Evolutionary conservation across 257 asterid species (phyloP).

Genomic region (Ophiorrhiza pumila): DNA sequence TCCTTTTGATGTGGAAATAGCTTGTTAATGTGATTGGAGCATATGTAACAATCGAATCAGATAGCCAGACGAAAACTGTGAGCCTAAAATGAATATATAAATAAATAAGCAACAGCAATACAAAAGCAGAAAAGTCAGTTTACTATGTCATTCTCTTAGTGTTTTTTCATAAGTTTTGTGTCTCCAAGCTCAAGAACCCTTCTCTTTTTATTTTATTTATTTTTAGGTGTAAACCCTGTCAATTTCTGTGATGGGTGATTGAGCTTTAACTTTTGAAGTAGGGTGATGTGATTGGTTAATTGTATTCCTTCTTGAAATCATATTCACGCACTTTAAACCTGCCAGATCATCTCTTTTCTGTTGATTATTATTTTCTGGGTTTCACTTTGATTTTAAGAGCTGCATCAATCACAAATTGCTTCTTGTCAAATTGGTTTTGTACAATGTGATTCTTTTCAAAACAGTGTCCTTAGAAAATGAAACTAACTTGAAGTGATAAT

Average conservation of each 20-base stretch:
- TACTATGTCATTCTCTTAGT: not conserved
- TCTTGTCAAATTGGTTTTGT: not conserved
- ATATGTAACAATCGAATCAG: not conserved
- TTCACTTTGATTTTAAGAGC: not conserved
- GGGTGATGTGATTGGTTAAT: not conserved
- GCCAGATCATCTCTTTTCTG: not conserved
- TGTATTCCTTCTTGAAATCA: not conserved
- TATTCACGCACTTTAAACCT: not conserved
- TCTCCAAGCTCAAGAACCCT: not conserved
- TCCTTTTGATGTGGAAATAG: not conserved
- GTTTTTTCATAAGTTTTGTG: not conserved
- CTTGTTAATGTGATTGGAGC: not conserved
- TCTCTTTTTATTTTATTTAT: too few relatives aligned
- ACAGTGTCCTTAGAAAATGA: not conserved
- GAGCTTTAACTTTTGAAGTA: not conserved
- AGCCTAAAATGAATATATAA: too few relatives aligned
- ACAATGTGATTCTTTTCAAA: not conserved
- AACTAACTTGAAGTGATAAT: not conserved
- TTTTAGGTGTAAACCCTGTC: not conserved
- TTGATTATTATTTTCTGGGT: not conserved
- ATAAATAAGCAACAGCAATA: not conserved
- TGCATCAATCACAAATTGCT: not conserved
- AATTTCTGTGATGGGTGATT: not conserved
- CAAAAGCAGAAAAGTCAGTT: not conserved
- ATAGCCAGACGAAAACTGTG: too few relatives aligned